Percentiles rank a stretch among this genome's conserved stretches.
Conservation (phyloP, 1,284 basidiomycete species). For the Ganoderma resinaceum region DNA sequence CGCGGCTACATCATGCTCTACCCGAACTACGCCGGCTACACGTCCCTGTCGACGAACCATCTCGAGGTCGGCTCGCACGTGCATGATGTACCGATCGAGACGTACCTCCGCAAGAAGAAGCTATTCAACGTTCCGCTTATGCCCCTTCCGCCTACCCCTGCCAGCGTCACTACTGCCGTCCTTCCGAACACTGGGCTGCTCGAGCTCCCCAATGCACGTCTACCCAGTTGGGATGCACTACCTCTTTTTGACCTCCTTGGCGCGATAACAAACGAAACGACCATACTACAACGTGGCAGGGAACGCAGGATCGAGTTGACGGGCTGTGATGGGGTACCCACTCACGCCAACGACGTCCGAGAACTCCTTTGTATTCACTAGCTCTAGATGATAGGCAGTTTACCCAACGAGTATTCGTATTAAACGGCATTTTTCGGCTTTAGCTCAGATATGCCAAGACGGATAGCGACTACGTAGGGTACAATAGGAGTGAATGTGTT, state of each 20-base stretch:
- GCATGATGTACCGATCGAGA: conserved; percentile 56
- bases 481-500: conserved; percentile 11
- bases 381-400: background rate
- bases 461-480: conserved; percentile 15
- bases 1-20: conserved; percentile 88
- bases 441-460: background rate
- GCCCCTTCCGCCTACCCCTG: conserved; percentile 43
- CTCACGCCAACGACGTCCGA: conserved; percentile 39
- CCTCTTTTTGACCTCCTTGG: conserved; percentile 79
- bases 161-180: conserved; percentile 16
- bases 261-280: conserved; percentile 52
- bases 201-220: conserved; percentile 58
- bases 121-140: conserved; percentile 77
- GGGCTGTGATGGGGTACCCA: conserved; percentile 24
- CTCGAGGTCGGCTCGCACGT: conserved; percentile 85
- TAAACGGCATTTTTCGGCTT: conserved; percentile 5
- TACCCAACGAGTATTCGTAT: background rate
- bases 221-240: conserved; percentile 62
- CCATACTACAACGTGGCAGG: conserved; percentile 48
- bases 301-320: conserved; percentile 36
- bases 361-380: conserved; percentile 44
- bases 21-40: conserved; percentile 75
- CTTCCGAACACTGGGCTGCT: conserved; percentile 49
- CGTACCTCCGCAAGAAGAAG: conserved; percentile 61
- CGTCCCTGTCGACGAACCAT: conserved; percentile 85